These are phyloP conservation scores for Penicillium sp. DNA, from an alignment of 2,329 filamentous ascomycete species.

Conservation along the genomic window DNA sequence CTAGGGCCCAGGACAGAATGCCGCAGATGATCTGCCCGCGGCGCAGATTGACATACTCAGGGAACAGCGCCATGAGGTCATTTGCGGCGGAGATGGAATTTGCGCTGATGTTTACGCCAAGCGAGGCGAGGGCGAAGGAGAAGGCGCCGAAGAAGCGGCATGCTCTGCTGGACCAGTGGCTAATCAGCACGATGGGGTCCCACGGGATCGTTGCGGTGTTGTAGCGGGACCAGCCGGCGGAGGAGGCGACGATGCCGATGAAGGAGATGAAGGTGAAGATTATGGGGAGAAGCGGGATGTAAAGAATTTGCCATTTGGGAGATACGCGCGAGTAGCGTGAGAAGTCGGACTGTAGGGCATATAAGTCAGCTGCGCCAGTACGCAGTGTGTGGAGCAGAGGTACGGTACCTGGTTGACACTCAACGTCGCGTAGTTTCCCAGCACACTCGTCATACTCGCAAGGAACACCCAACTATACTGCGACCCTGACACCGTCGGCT, in stretches of 20 bases:
- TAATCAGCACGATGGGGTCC: constrained; percentile 50
- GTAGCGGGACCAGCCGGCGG: constrained; percentile 45
- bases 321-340: constrained; percentile 55
- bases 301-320: constrained; percentile 56
- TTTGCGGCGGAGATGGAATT: constrained; percentile 57
- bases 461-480: constrained; percentile 61
- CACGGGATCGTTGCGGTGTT: constrained; percentile 44
- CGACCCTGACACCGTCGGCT: constrained; percentile 52
- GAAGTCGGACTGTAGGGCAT: constrained; percentile 58
- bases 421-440: constrained; percentile 58
- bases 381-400: too few relatives aligned
- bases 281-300: constrained; percentile 57
- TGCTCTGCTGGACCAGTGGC: constrained; percentile 44
- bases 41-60: constrained; percentile 60
- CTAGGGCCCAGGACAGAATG: constrained; percentile 62
- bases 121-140: constrained; percentile 59
- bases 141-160: constrained; percentile 57
- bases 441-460: constrained; percentile 54
- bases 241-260: constrained; percentile 51
- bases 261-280: constrained; percentile 60
- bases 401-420: constrained; percentile 53
- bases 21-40: constrained; percentile 62
- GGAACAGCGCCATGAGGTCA: constrained; percentile 61
- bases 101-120: constrained; percentile 63
- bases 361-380: not conserved